phyloP scores from a whole-genome alignment of 345 rosid genomes.

The Excoecaria cochinchinensis region DNA sequence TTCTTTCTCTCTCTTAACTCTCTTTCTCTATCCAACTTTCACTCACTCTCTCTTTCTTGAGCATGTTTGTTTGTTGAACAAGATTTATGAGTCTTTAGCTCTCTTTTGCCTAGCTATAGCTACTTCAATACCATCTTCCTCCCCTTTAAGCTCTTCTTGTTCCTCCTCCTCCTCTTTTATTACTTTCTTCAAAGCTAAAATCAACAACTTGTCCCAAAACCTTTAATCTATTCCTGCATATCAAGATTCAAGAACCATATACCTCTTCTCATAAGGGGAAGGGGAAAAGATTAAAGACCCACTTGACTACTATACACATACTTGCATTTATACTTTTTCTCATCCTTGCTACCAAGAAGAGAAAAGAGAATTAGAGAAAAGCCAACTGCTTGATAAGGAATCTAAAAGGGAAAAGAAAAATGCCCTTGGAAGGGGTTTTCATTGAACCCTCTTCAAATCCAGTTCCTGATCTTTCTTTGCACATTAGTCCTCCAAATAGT shows the following conservation, averaged over 20 bases:
- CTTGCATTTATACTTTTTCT: constrained; percentile 20
- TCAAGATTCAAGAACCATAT: constrained; percentile 17
- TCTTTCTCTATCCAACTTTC: constrained; percentile 4
- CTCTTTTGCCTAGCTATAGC: constrained; percentile 14
- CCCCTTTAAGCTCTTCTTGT: neutral
- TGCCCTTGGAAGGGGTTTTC: constrained; percentile 57
- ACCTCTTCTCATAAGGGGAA: constrained; percentile 11
- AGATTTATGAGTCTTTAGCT: constrained; percentile 26
- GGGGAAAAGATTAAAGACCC: constrained; percentile 25
- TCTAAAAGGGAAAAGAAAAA: constrained; percentile 3
- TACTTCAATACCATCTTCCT: constrained; percentile 7
- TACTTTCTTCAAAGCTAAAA: constrained; percentile 17
- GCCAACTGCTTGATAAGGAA: neutral
- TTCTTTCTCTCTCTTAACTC: constrained; percentile 10
- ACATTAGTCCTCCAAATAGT: constrained; percentile 61
- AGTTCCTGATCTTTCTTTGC: constrained; percentile 71
- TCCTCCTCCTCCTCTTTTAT: constrained; percentile 7
- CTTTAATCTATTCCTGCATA: neutral
- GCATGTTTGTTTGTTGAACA: constrained; percentile 57
- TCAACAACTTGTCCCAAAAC: constrained; percentile 1
- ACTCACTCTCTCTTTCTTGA: constrained; percentile 19
- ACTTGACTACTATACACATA: constrained; percentile 21
- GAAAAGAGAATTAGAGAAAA: constrained; percentile 5
- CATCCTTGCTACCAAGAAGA: neutral
- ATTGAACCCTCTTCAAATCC: constrained; percentile 48